phyloP scores from a whole-genome alignment of 805 yeast species.

The Phaffomyces opuntiae region DNA sequence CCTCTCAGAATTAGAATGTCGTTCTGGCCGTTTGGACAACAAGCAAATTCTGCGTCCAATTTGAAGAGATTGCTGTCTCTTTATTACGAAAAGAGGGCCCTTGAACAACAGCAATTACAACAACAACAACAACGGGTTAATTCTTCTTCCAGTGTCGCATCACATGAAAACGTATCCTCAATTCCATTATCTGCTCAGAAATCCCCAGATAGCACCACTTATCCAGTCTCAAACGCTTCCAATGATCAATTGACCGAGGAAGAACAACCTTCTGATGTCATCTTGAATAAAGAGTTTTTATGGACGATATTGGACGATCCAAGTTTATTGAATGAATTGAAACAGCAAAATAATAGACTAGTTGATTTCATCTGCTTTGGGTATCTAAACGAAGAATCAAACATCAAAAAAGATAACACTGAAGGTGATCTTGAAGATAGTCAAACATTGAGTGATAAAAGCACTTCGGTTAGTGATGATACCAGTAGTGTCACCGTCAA shows the following conservation, averaged over 20 bases:
- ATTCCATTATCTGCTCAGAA: not conserved
- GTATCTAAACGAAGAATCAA: conserved; percentile 23
- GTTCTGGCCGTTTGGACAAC: conserved; percentile 39
- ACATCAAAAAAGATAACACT: not conserved
- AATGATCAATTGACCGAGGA: conserved; percentile 1
- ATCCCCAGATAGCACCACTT: not conserved
- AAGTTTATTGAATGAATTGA: conserved; percentile 30
- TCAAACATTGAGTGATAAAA: not conserved
- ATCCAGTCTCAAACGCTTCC: not conserved
- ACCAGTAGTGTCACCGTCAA: conserved; percentile 16
- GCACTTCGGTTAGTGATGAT: conserved; percentile 2
- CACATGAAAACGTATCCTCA: not conserved
- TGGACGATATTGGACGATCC: conserved; percentile 31
- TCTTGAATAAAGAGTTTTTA: conserved; percentile 26
- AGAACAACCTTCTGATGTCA: conserved; percentile 5
- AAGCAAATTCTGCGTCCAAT: conserved; percentile 25
- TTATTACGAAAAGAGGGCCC: conserved; percentile 25
- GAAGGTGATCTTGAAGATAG: not conserved
- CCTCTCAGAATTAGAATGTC: conserved; percentile 27
- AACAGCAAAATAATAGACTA: conserved; percentile 34
- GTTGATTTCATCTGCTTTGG: conserved; percentile 47
- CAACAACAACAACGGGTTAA: conserved; percentile 4
- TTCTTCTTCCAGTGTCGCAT: not conserved
- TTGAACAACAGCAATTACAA: conserved; percentile 6
- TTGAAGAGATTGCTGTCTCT: conserved; percentile 34